Conservation (phyloP, 768 basidiomycete species). For the Mycena floridula region DNA sequence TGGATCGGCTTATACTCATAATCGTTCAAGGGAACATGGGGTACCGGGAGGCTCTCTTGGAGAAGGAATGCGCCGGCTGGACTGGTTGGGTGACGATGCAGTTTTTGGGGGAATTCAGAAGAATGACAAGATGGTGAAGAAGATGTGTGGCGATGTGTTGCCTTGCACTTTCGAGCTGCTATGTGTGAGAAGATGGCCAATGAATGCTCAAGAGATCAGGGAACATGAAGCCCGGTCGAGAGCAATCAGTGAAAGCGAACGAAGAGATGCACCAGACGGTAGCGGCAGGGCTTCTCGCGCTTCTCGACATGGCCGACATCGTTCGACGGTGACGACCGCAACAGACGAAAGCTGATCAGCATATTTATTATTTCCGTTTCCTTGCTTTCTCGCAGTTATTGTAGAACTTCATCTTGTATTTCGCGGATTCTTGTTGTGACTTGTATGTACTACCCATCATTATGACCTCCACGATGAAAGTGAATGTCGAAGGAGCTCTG, state of each 20-base stretch:
- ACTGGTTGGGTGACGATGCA: constrained; percentile 55
- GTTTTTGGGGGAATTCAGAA: constrained; percentile 58
- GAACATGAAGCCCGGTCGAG: constrained; percentile 36
- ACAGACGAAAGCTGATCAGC: no score
- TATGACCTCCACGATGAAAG: no score
- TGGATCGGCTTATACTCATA: constrained; percentile 50
- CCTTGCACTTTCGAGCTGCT: constrained; percentile 58
- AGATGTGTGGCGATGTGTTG: constrained; percentile 38
- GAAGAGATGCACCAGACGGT: no score
- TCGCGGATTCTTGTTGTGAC: no score
- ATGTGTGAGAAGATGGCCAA: constrained; percentile 39
- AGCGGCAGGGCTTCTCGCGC: no score
- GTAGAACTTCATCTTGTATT: no score
- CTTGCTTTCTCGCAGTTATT: no score
- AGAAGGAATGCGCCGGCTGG: constrained; percentile 56
- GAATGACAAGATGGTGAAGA: constrained; percentile 37
- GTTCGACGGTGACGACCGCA: no score
- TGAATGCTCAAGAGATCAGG: constrained; percentile 43
- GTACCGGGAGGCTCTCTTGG: constrained; percentile 68
- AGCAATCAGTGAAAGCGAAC: no score
- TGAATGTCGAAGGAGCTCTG: constrained; percentile 68
- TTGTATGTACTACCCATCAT: no score
- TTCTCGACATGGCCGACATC: no score
- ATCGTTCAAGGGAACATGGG: constrained; percentile 55
- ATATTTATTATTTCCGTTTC: no score